A percentile compares a stretch with the other conserved stretches of the same genome.
Evolutionary conservation across 352 stramenopile species (phyloP).

Genomic region (Globisporangium cylindrosporum): DNA sequence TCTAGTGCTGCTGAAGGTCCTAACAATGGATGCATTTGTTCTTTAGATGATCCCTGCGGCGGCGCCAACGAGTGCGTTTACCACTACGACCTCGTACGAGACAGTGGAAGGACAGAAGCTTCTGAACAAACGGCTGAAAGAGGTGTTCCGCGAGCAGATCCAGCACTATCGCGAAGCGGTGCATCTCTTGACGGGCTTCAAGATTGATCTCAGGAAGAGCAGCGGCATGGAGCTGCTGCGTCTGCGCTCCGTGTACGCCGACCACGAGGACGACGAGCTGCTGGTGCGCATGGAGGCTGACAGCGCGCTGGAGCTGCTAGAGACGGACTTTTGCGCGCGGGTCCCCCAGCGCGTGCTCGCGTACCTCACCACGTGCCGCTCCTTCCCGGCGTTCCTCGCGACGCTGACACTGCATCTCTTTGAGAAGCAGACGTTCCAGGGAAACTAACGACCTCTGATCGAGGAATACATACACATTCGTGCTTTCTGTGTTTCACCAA

Average conservation of each 20-base stretch:
- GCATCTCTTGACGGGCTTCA: slow-evolving; percentile 87
- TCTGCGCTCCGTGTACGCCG: slow-evolving; percentile 80
- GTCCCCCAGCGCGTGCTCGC: slow-evolving; percentile 65
- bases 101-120: slow-evolving; percentile 84
- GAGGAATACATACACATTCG: not conserved
- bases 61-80: slow-evolving; percentile 39
- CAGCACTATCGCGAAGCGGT: slow-evolving; percentile 88
- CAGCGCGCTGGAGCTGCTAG: slow-evolving; percentile 75
- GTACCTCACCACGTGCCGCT: slow-evolving; percentile 80
- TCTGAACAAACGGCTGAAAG: slow-evolving; percentile 85
- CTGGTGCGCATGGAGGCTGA: slow-evolving; percentile 81
- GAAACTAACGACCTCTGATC: slow-evolving; percentile 29
- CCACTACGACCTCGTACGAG: slow-evolving; percentile 79
- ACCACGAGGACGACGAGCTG: slow-evolving; percentile 82
- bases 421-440: slow-evolving; percentile 89
- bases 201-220: slow-evolving; percentile 83
- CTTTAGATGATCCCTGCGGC: slow-evolving; percentile 9
- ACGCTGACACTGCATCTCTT: slow-evolving; percentile 89
- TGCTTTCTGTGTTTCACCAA: not conserved
- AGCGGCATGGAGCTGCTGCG: slow-evolving; percentile 74
- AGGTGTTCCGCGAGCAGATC: slow-evolving; percentile 88
- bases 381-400: slow-evolving; percentile 87
- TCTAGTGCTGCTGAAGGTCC: slow-evolving; percentile 6
- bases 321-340: slow-evolving; percentile 70
- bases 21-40: not conserved